Evolutionary conservation across 2,329 filamentous ascomycete genomes (phyloP).

Genomic region (Colletotrichum higginsianum): DNA sequence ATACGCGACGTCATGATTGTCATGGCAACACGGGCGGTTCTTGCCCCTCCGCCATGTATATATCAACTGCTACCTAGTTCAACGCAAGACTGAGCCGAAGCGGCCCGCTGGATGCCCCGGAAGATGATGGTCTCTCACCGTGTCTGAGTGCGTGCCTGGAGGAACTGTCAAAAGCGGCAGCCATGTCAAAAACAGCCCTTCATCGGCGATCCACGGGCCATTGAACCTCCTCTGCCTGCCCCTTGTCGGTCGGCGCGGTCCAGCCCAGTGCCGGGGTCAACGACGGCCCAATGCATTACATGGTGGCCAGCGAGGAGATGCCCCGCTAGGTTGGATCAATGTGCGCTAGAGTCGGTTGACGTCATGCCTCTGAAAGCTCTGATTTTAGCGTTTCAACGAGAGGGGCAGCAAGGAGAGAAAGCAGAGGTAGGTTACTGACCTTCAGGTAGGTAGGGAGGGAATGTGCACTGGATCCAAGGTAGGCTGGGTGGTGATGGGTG

Average conservation of each 20-base stretch:
- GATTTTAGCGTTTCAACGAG: slow-evolving; percentile 42
- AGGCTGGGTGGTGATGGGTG: neutral
- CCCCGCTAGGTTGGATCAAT: slow-evolving; percentile 38
- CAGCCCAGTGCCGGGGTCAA: slow-evolving; percentile 22
- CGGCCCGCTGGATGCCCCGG: too few relatives aligned
- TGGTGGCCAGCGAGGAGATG: slow-evolving; percentile 35
- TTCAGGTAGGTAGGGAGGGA: neutral
- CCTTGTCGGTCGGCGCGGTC: slow-evolving; percentile 38
- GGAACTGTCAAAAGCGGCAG: neutral
- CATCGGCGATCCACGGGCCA: slow-evolving; percentile 38
- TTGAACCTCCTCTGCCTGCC: neutral
- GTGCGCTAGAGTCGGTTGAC: slow-evolving; percentile 41
- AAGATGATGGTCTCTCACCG: neutral
- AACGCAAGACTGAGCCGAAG: neutral
- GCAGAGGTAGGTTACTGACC: slow-evolving; percentile 8
- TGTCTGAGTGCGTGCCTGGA: neutral
- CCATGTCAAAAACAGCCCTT: slow-evolving; percentile 17
- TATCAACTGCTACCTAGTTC: too few relatives aligned
- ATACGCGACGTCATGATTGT: neutral
- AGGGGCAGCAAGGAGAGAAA: slow-evolving; percentile 39
- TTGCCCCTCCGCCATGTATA: neutral
- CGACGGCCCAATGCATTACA: slow-evolving; percentile 31
- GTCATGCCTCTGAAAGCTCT: slow-evolving; percentile 44
- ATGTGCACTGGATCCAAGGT: too few relatives aligned
- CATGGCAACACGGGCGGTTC: neutral